These are phyloP conservation scores for Hericium erinaceus DNA, from an alignment of 768 basidiomycete genomes.

Conservation along the genomic window DNA sequence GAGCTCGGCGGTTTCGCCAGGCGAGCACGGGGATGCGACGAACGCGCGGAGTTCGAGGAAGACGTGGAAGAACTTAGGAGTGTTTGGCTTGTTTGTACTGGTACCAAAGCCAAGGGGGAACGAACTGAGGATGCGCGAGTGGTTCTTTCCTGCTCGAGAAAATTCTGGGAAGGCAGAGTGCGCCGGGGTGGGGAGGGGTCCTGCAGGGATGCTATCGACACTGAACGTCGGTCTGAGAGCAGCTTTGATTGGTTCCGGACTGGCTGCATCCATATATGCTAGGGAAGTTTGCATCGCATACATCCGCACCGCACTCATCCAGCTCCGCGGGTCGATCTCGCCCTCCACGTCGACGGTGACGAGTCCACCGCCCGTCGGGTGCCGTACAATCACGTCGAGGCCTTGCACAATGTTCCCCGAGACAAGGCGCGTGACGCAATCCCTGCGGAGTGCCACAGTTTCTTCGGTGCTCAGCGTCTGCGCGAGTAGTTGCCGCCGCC, in stretches of 20 bases:
- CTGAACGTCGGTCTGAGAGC: slow-evolving; percentile 27
- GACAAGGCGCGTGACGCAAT: slow-evolving; percentile 83
- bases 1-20: slow-evolving; percentile 89
- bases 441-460: slow-evolving; percentile 67
- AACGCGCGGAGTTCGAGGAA: slow-evolving; percentile 89
- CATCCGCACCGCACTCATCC: slow-evolving; percentile 87
- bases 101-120: slow-evolving; percentile 16
- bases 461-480: slow-evolving; percentile 85
- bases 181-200: slow-evolving; percentile 49
- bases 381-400: slow-evolving; percentile 91
- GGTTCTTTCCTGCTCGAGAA: slow-evolving; percentile 24
- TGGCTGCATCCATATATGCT: slow-evolving; percentile 56
- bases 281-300: slow-evolving; percentile 81
- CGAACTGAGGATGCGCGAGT: slow-evolving; percentile 22
- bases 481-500: slow-evolving; percentile 83
- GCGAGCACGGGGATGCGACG: slow-evolving; percentile 80
- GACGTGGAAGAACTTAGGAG: slow-evolving; percentile 79
- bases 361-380: slow-evolving; percentile 84
- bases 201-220: slow-evolving; percentile 35
- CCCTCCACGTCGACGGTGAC: slow-evolving; percentile 87
- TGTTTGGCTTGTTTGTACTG: slow-evolving; percentile 28
- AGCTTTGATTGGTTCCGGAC: slow-evolving; percentile 21
- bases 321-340: slow-evolving; percentile 69
- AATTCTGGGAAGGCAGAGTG: slow-evolving; percentile 67
- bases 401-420: slow-evolving; percentile 87